These are phyloP conservation scores for Globisporangium carolinianum DNA, from an alignment of 352 stramenopile genomes.

Conservation along the genomic window DNA sequence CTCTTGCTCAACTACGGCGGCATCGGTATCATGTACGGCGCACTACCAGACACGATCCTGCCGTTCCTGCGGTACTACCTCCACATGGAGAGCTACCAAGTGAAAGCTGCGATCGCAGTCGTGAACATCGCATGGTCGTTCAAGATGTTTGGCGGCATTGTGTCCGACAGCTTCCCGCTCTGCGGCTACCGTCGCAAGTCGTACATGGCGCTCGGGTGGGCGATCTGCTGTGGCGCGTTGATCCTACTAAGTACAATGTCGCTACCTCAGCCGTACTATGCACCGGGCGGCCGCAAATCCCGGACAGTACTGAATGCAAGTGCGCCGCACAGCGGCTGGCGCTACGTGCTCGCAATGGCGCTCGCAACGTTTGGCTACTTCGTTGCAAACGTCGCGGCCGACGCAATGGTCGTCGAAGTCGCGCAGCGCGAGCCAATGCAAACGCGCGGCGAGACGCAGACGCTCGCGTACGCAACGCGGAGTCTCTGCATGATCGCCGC, in stretches of 20 bases:
- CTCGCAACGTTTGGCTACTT: slow-evolving; percentile 82
- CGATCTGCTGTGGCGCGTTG: slow-evolving; percentile 16
- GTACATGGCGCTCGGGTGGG: slow-evolving; percentile 51
- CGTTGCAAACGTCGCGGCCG: slow-evolving; percentile 76
- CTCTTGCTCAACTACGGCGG: slow-evolving; percentile 64
- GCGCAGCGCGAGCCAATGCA: slow-evolving; percentile 53
- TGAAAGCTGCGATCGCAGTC: slow-evolving; percentile 24
- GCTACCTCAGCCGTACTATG: slow-evolving; percentile 39
- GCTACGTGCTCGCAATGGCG: slow-evolving; percentile 66
- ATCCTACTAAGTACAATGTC: slow-evolving; percentile 23
- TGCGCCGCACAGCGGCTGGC: slow-evolving; percentile 27
- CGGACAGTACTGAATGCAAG: slow-evolving; percentile 30
- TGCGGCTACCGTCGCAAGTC: slow-evolving; percentile 41
- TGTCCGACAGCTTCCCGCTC: slow-evolving; percentile 55
- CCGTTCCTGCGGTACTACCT: slow-evolving; percentile 33
- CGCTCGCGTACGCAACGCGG: slow-evolving; percentile 35
- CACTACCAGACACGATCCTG: slow-evolving; percentile 42
- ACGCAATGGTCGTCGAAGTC: slow-evolving; percentile 75
- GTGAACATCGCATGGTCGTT: slow-evolving; percentile 53
- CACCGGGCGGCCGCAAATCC: slow-evolving; percentile 7
- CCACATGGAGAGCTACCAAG: slow-evolving; percentile 55
- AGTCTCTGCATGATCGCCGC: slow-evolving; percentile 39
- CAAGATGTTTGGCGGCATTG: slow-evolving; percentile 50
- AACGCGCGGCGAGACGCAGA: slow-evolving; percentile 50
- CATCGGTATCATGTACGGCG: slow-evolving; percentile 64